Base-by-base conservation (phyloP, 163 green algal species). In the Scenedesmus sp. region DNA sequence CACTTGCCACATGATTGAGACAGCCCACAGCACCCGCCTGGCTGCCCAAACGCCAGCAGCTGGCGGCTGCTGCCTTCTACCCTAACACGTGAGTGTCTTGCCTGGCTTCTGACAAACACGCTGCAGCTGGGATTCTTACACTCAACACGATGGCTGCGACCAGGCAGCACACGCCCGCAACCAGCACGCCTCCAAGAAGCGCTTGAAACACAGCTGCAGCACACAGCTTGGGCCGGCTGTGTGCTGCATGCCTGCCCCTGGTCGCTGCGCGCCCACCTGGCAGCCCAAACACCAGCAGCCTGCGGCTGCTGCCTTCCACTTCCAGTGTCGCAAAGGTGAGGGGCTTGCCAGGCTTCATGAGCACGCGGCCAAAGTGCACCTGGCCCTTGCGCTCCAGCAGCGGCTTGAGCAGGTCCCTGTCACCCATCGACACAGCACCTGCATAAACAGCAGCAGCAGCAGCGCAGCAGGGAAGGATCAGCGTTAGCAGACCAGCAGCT, bases 31-130 rank as follows among this genome's bases (percentile, higher is more conserved):
- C 12, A 81, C 7, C 10, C 46, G 83, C 70, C 87, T 83, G 81
- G 83, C 70, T 88, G 40, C 4, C 81, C 81, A 35, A 92, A 93
- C 81, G 86, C 65, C 51, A 91, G 35, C 40, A 91, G 44, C 81
- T 86, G 16, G 13, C 26, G 84, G 70, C 33, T 95, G 51, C 26
- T 93, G 73, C n/a, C 99, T 81, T 2, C 96, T 99, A 40, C 10
- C 46, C 10, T 97, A 98, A 96, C 99, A 99, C 0, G 97, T 99
- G 44, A 99, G 95, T 16, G 98, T 98, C 93, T 99, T 99, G 44
- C 98, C 98, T 0, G 98, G 98, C 93, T 99, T 99, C 98, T 99
- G n/a, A n/a, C n/a, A n/a, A n/a, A n/a, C n/a, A n/a, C n/a, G n/a
- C n/a, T n/a, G n/a, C n/a, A n/a, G n/a, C n/a, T n/a, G n/a, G n/a